These are phyloP conservation scores for Danielia oregonensis DNA, from an alignment of 805 yeast species.

Conservation along the genomic window DNA sequence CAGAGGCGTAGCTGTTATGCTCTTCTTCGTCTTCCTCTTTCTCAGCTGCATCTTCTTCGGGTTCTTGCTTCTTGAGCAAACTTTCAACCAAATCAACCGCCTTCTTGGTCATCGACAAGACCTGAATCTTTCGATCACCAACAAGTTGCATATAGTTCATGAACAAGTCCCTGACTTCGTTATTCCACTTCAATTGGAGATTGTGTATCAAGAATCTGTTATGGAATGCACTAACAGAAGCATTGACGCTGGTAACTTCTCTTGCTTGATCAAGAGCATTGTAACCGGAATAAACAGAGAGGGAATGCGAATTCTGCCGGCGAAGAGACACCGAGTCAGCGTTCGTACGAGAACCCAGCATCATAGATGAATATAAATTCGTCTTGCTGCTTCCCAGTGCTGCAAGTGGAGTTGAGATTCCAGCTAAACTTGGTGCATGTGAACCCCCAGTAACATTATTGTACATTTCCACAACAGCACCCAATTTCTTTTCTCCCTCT, in stretches of 20 bases:
- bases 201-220: conserved; percentile 74
- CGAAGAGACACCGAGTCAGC: neutral
- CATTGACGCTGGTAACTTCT: conserved; percentile 18
- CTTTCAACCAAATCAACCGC: conserved; percentile 49
- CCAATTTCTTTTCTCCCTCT: conserved; percentile 18
- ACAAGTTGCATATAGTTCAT: conserved; percentile 51
- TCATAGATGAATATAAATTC: too few relatives aligned
- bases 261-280: conserved; percentile 22
- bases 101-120: conserved; percentile 45
- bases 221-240: conserved; percentile 40
- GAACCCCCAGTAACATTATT: conserved; percentile 17
- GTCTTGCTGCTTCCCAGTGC: neutral
- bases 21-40: conserved; percentile 7
- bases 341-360: neutral
- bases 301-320: conserved; percentile 11
- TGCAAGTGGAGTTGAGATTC: neutral
- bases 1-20: conserved; percentile 14
- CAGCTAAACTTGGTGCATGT: neutral
- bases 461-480: conserved; percentile 22
- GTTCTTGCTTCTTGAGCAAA: conserved; percentile 23
- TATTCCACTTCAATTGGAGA: conserved; percentile 77
- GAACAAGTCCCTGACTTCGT: conserved; percentile 58
- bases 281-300: conserved; percentile 31
- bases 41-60: conserved; percentile 1
- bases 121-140: conserved; percentile 39